phyloP scores from a whole-genome alignment of 257 asterid genomes.

The Anisodus tanguticus region DNA sequence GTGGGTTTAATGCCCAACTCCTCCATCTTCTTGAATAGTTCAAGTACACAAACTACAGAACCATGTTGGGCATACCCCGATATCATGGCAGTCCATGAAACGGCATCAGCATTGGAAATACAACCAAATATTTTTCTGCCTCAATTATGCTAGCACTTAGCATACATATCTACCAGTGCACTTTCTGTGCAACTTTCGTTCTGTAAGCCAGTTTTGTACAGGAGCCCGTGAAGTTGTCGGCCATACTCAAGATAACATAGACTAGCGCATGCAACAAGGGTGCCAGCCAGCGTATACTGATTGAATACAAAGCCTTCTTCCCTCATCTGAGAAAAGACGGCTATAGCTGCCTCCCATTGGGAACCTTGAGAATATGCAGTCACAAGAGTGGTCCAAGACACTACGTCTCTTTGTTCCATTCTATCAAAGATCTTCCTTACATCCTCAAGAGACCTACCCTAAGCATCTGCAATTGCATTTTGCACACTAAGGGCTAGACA shows the following conservation, averaged over 20 bases:
- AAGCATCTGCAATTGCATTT: slow-evolving; percentile 61
- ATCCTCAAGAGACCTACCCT: slow-evolving; percentile 53
- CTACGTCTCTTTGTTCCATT: slow-evolving; percentile 49
- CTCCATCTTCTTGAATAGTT: slow-evolving; percentile 51
- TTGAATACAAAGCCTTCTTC: slow-evolving; percentile 52
- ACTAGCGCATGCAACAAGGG: slow-evolving; percentile 54
- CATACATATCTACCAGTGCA: slow-evolving; percentile 63
- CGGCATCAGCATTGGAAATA: slow-evolving; percentile 51
- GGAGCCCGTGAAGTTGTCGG: slow-evolving; percentile 49
- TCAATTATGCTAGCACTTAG: slow-evolving; percentile 54
- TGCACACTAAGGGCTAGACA: slow-evolving; percentile 37
- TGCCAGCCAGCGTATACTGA: slow-evolving; percentile 49
- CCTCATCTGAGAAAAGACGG: slow-evolving; percentile 51
- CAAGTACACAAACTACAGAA: slow-evolving; percentile 43
- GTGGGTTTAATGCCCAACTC: slow-evolving; percentile 44
- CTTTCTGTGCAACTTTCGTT: slow-evolving; percentile 47
- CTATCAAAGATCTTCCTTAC: slow-evolving; percentile 48
- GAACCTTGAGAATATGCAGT: slow-evolving; percentile 54
- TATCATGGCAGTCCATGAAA: slow-evolving; percentile 57
- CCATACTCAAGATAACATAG: slow-evolving; percentile 55
- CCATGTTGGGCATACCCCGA: slow-evolving; percentile 66
- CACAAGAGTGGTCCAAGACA: slow-evolving; percentile 57
- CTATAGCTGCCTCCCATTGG: slow-evolving; percentile 49
- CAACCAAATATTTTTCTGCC: slow-evolving; percentile 48
- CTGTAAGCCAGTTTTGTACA: slow-evolving; percentile 46